phyloP scores from a whole-genome alignment of 176 grass and related monocot genomes.

The Hyparrhenia diplandra region DNA sequence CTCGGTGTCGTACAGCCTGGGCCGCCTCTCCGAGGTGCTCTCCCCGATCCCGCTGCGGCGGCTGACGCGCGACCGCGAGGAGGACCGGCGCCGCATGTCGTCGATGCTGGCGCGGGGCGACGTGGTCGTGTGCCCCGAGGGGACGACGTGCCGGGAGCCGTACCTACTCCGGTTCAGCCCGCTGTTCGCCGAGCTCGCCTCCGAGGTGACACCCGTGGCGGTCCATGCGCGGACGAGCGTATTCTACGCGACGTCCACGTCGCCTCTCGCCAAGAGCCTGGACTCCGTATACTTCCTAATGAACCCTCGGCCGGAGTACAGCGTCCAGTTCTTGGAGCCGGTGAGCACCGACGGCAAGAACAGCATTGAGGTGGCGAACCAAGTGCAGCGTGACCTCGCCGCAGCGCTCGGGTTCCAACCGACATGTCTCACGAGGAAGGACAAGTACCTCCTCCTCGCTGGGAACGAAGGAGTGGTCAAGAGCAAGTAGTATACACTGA shows the following conservation, averaged over 20 bases:
- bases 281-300: conserved; percentile 62
- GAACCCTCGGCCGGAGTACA: conserved; percentile 49
- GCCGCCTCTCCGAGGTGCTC: conserved; percentile 47
- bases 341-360: conserved; percentile 6
- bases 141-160: conserved; percentile 66
- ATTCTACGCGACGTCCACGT: conserved; percentile 68
- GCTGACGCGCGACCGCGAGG: conserved; percentile 43
- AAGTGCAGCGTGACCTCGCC: conserved; percentile 41
- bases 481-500: background rate
- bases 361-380: conserved; percentile 41
- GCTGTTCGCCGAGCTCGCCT: conserved; percentile 54
- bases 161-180: conserved; percentile 71
- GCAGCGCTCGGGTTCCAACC: conserved; percentile 50
- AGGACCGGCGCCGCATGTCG: conserved; percentile 45
- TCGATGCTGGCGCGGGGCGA: conserved; percentile 30
- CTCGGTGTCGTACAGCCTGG: conserved; percentile 51
- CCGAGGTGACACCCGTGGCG: conserved; percentile 53
- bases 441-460: conserved; percentile 63
- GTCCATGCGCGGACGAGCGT: conserved; percentile 29
- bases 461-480: conserved; percentile 46
- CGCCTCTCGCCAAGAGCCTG: conserved; percentile 41
- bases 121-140: conserved; percentile 63
- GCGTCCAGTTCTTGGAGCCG: conserved; percentile 41
- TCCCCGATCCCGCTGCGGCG: conserved; percentile 55
- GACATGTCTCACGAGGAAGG: conserved; percentile 57